phyloP scores from a whole-genome alignment of 768 basidiomycete genomes.

The Macrolepiota albuminosa region DNA sequence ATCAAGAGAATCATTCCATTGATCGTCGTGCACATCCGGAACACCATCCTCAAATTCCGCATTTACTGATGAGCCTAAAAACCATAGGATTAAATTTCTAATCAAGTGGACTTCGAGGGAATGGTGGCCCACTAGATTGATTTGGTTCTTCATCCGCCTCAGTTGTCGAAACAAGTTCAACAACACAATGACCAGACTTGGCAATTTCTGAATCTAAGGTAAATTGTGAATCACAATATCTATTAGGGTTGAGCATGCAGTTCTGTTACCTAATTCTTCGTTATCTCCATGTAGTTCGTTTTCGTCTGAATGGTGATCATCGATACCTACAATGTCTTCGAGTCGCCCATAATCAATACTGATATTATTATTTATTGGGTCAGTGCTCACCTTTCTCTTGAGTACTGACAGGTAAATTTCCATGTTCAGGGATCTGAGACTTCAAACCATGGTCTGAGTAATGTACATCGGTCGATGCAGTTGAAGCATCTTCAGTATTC shows the following conservation, averaged over 20 bases:
- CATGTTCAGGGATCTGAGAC: background rate
- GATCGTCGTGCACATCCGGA: conserved; percentile 5
- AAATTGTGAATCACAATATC: background rate
- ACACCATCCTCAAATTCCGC: conserved; percentile 1
- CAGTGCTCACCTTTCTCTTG: background rate
- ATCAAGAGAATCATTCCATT: conserved; percentile 33
- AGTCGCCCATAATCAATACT: background rate
- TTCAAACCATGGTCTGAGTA: background rate
- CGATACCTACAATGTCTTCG: background rate
- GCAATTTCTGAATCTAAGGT: background rate
- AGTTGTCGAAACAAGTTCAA: background rate
- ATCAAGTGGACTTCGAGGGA: background rate
- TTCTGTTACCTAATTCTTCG: background rate
- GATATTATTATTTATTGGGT: background rate
- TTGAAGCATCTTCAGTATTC: background rate
- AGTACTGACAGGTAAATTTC: background rate
- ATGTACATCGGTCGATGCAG: background rate
- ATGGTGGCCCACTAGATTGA: conserved; percentile 3
- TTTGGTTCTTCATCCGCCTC: conserved; percentile 3
- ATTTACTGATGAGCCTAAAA: conserved; percentile 7
- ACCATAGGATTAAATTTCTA: background rate
- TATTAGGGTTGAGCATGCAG: background rate
- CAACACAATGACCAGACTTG: background rate
- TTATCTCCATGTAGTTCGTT: background rate
- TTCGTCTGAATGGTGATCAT: background rate